Conservation (phyloP, 2,329 filamentous ascomycete genomes). For the Penicillium sp. region DNA sequence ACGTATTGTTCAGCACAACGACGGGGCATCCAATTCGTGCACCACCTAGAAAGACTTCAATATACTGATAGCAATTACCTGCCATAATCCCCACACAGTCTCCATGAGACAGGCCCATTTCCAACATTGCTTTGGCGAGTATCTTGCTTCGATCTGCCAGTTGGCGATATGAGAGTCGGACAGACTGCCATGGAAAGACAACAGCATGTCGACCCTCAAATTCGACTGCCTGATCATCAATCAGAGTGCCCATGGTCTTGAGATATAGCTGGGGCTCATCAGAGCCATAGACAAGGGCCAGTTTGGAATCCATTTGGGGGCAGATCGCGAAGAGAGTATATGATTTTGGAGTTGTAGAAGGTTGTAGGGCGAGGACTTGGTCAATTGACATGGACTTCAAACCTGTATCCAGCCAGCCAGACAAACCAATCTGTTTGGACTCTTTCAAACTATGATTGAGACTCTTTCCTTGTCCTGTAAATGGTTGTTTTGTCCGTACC, state of each 20-base stretch:
- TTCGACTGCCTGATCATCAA: constrained; percentile 21
- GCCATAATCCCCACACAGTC: constrained; percentile 72
- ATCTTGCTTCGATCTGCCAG: constrained; percentile 18
- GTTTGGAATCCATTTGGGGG: constrained; percentile 7
- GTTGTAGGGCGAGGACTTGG: too few relatives aligned
- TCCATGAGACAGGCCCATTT: constrained; percentile 63
- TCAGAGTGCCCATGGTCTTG: constrained; percentile 20
- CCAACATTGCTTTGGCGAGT: constrained; percentile 59
- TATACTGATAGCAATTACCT: constrained; percentile 51
- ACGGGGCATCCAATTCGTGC: constrained; percentile 34
- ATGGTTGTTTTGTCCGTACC: background rate
- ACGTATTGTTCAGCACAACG: constrained; percentile 37
- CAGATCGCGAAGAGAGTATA: background rate
- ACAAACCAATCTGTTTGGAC: too few relatives aligned
- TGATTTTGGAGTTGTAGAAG: too few relatives aligned
- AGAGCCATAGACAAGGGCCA: constrained; percentile 22
- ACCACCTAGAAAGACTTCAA: constrained; percentile 59
- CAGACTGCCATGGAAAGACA: constrained; percentile 24
- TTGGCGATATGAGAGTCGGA: constrained; percentile 22
- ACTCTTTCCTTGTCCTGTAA: too few relatives aligned
- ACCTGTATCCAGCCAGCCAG: too few relatives aligned
- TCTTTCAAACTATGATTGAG: too few relatives aligned
- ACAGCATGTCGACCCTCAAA: constrained; percentile 12
- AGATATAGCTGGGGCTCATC: constrained; percentile 21
- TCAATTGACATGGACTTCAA: too few relatives aligned